These are phyloP conservation scores for Clitocybe nebularis DNA, from an alignment of 1,284 basidiomycete genomes.

Conservation along the genomic window DNA sequence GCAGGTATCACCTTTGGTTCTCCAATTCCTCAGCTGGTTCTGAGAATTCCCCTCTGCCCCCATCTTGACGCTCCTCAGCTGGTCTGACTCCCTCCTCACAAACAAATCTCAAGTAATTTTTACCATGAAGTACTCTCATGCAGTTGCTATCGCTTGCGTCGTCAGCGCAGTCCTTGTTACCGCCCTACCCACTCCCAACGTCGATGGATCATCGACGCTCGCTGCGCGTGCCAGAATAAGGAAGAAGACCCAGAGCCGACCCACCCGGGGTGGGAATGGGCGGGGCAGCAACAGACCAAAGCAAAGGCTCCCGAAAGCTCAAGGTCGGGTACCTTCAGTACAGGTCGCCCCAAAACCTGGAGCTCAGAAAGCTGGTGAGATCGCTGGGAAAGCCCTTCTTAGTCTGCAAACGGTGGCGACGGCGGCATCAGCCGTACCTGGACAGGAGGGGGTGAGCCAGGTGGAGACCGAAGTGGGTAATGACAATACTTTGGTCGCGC, in stretches of 20 bases:
- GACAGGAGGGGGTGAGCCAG: no score
- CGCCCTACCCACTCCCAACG: background rate
- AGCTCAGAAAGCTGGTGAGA: background rate
- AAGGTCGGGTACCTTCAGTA: background rate
- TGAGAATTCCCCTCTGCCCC: slow-evolving; percentile 11
- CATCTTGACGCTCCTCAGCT: slow-evolving; percentile 8
- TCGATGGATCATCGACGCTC: background rate
- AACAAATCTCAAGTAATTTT: background rate
- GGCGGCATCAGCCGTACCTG: no score
- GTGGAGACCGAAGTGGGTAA: background rate
- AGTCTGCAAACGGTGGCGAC: background rate
- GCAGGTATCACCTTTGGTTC: background rate
- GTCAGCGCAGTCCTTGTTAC: slow-evolving; percentile 11
- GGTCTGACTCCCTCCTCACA: slow-evolving; percentile 10
- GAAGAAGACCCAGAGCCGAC: background rate
- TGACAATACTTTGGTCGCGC: background rate
- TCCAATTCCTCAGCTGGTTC: slow-evolving; percentile 15
- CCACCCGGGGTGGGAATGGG: no score
- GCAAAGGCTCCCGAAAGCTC: background rate
- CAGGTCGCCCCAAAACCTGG: background rate
- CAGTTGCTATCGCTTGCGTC: slow-evolving; percentile 10
- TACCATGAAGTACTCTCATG: slow-evolving; percentile 15
- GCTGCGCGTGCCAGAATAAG: background rate
- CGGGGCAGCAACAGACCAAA: no score
- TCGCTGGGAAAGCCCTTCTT: background rate